phyloP scores from a whole-genome alignment of 2,329 filamentous ascomycete species.

The Clonostachys solani region DNA sequence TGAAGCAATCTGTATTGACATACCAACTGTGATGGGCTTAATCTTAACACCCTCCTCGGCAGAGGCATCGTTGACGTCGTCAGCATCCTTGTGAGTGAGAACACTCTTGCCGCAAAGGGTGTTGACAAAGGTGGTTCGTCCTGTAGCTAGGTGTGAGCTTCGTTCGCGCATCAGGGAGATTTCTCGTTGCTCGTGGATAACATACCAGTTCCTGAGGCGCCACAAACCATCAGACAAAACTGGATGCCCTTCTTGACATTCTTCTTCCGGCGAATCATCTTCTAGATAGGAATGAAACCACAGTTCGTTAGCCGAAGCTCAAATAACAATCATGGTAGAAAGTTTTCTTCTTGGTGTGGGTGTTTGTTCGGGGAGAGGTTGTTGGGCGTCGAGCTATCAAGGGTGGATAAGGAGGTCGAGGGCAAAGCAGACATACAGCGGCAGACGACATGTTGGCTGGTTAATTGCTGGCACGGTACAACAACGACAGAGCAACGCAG shows the following conservation, averaged over 20 bases:
- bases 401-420: not conserved
- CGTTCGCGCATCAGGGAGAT: not conserved
- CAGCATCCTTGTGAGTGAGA: conserved; percentile 84
- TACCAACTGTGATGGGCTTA: conserved; percentile 96
- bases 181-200: conserved; percentile 13
- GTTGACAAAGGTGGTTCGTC: conserved; percentile 98
- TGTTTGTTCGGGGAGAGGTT: not conserved
- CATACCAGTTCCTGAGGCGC: conserved; percentile 95
- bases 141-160: conserved; percentile 36
- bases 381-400: conserved; percentile 1
- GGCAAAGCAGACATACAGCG: conserved; percentile 18
- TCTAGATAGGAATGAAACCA: conserved; percentile 39
- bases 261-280: conserved; percentile 99
- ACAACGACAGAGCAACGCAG: too few species aligned
- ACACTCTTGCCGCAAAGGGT: conserved; percentile 96
- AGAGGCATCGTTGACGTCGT: conserved; percentile 84
- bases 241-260: conserved; percentile 99
- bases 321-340: too few species aligned
- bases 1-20: conserved; percentile 5
- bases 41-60: conserved; percentile 97
- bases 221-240: conserved; percentile 99
- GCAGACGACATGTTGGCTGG: conserved; percentile 21
- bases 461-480: too few species aligned
- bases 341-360: too few species aligned
- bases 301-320: too few species aligned